Evolutionary conservation across 169 alveolate species (phyloP).

Genomic region (Plasmodium ovale): DNA sequence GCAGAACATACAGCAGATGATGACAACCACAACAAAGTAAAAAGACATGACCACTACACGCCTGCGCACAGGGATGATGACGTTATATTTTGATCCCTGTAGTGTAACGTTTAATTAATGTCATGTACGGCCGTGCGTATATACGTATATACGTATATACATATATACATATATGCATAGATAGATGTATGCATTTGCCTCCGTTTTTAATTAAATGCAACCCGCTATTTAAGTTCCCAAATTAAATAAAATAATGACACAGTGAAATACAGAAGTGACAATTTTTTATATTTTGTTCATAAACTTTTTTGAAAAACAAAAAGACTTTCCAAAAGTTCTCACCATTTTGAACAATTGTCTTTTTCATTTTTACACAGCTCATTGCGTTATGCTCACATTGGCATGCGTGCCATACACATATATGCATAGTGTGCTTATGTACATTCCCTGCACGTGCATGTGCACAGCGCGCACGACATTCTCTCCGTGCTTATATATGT

Average conservation of each 20-base stretch:
- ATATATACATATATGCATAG: not conserved
- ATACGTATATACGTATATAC: not conserved
- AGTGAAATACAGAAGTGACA: not conserved
- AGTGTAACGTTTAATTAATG: not conserved
- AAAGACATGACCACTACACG: constrained; percentile 23
- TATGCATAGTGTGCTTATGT: too few species aligned
- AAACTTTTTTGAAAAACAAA: not conserved
- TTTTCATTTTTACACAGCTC: too few species aligned
- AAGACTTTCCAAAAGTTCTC: not conserved
- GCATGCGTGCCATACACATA: too few species aligned
- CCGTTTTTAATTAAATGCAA: too few species aligned
- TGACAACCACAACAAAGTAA: constrained; percentile 12
- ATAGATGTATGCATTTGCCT: too few species aligned
- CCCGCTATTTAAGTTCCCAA: too few species aligned
- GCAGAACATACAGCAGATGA: constrained; percentile 32
- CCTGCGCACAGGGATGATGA: constrained; percentile 68
- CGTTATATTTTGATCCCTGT: constrained; percentile 43
- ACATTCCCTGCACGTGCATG: too few species aligned
- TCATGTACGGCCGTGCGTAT: not conserved
- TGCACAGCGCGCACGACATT: too few species aligned
- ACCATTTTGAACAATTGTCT: not conserved
- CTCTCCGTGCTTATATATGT: too few species aligned
- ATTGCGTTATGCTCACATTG: too few species aligned
- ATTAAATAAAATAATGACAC: not conserved
- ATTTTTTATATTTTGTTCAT: not conserved